phyloP scores from a whole-genome alignment of 352 stramenopile species.

The Globisporangium apiculatum region DNA sequence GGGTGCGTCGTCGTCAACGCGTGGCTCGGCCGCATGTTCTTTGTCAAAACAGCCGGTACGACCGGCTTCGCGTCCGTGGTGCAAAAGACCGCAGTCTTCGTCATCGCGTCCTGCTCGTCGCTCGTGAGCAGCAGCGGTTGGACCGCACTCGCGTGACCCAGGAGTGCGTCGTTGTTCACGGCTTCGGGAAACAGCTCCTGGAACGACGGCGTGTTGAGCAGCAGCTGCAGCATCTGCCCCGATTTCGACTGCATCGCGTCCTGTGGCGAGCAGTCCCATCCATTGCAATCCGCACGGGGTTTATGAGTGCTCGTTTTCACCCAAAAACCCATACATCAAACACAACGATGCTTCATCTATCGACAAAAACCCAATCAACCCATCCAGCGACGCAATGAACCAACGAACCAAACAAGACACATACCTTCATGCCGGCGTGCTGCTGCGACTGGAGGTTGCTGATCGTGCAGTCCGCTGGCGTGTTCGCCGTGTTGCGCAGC shows the following conservation, averaged over 20 bases:
- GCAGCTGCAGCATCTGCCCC: slow-evolving; percentile 74
- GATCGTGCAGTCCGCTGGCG: slow-evolving; percentile 76
- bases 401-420: neutral
- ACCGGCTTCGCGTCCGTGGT: slow-evolving; percentile 56
- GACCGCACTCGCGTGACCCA: slow-evolving; percentile 30
- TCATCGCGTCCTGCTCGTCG: slow-evolving; percentile 70
- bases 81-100: slow-evolving; percentile 60
- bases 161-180: slow-evolving; percentile 20
- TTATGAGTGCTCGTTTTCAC: too few relatives aligned
- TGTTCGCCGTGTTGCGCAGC: slow-evolving; percentile 78
- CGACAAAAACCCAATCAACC: too few relatives aligned
- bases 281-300: too few relatives aligned
- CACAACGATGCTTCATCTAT: too few relatives aligned
- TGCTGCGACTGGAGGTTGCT: slow-evolving; percentile 77
- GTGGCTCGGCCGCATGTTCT: slow-evolving; percentile 16
- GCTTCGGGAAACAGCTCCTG: slow-evolving; percentile 62
- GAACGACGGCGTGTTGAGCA: slow-evolving; percentile 78
- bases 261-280: slow-evolving; percentile 6
- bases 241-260: slow-evolving; percentile 83
- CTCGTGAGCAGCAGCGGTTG: slow-evolving; percentile 56
- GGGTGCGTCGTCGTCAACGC: slow-evolving; percentile 28
- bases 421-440: slow-evolving; percentile 67
- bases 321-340: too few relatives aligned
- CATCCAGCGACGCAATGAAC: too few relatives aligned
- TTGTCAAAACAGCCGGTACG: slow-evolving; percentile 54